These are phyloP conservation scores for Carnegiea gigantea DNA, from an alignment of 179 eudicot species.

Conservation along the genomic window DNA sequence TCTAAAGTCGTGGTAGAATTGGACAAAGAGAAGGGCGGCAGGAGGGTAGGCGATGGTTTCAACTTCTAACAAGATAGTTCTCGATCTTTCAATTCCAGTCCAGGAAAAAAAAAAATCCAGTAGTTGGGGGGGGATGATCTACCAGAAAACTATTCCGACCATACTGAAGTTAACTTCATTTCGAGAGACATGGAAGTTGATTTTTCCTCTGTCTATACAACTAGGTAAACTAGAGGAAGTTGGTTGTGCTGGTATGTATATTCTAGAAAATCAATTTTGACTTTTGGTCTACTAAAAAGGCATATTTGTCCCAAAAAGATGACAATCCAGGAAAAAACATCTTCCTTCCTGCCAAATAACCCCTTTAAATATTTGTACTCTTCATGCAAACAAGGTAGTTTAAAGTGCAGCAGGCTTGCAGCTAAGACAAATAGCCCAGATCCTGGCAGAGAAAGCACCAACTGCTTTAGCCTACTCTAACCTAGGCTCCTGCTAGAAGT, in stretches of 20 bases:
- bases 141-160: neutral
- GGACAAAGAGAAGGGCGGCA: neutral
- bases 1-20: neutral
- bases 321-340: neutral
- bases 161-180: neutral
- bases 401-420: neutral
- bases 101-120: too few species aligned
- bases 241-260: neutral
- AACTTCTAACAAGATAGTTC: neutral
- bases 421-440: slow-evolving; percentile 10
- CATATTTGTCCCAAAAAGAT: neutral
- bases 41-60: too few species aligned
- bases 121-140: neutral
- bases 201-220: neutral
- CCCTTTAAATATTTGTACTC: neutral
- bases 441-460: neutral
- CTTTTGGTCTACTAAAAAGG: neutral
- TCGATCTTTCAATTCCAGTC: neutral
- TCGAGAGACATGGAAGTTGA: neutral
- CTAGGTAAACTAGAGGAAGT: neutral
- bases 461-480: neutral
- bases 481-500: neutral
- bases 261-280: neutral
- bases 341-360: neutral
- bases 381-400: neutral